Conservation (phyloP, 225 moss, liverwort and hornwort genomes). For the Bryum argenteum region DNA sequence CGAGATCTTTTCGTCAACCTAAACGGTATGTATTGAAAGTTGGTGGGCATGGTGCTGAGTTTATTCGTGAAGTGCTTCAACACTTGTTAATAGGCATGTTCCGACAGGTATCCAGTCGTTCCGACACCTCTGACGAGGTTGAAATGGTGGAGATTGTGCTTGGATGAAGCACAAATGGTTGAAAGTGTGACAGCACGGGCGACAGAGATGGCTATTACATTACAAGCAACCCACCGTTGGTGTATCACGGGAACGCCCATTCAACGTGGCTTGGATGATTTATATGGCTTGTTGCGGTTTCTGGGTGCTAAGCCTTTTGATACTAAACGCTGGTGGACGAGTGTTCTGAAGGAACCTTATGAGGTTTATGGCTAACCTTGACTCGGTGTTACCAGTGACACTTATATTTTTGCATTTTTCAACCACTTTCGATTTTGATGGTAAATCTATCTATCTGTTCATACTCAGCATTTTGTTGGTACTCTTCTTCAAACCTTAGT, state of each 20-base stretch:
- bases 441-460: neutral
- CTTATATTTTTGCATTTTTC: slow-evolving; percentile 14
- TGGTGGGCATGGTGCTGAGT: slow-evolving; percentile 42
- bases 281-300: slow-evolving; percentile 86
- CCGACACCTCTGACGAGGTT: slow-evolving; percentile 88
- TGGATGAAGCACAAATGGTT: slow-evolving; percentile 99
- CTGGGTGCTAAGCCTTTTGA: slow-evolving; percentile 85
- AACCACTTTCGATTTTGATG: slow-evolving; percentile 9
- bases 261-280: slow-evolving; percentile 92
- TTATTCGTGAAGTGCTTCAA: slow-evolving; percentile 17
- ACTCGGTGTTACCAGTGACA: slow-evolving; percentile 11
- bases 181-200: slow-evolving; percentile 71
- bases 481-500: slow-evolving; percentile 12
- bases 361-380: slow-evolving; percentile 59
- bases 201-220: slow-evolving; percentile 89
- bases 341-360: slow-evolving; percentile 81
- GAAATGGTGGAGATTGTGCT: slow-evolving; percentile 94
- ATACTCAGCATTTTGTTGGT: slow-evolving; percentile 15
- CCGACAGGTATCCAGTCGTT: slow-evolving; percentile 80
- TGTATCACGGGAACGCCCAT: slow-evolving; percentile 96
- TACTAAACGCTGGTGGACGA: slow-evolving; percentile 71
- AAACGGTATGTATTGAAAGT: slow-evolving; percentile 71
- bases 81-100: neutral
- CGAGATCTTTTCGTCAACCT: slow-evolving; percentile 76
- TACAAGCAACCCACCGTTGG: slow-evolving; percentile 85